Evolutionary conservation across 1,284 basidiomycete species (phyloP), one percentile per base, ranked within the genome.

Genomic region (Malassezia arunalokei): DNA sequence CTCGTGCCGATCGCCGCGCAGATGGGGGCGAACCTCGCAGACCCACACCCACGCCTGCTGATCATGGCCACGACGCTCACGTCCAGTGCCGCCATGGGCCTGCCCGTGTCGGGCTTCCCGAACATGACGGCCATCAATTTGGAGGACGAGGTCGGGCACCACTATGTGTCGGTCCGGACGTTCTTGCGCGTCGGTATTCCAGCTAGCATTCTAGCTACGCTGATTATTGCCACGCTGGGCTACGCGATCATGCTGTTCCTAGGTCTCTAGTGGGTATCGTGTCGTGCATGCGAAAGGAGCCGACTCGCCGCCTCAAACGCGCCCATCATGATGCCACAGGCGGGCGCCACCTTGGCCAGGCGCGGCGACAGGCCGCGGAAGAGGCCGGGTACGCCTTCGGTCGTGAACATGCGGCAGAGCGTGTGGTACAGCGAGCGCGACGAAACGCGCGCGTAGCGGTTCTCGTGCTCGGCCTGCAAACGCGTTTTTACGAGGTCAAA

Each of bases 401-500:
- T 83, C 46, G 78, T 79, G 28, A 87, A 67, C 38, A 98, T 85
- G 49, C 83, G 79, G 42, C 79, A 58, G 32, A 87, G 75, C 5
- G 90, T 6, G 7, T 11, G 38, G 50, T 50, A 54, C 20, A 58
- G 45, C n/a, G 42, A 48, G 35, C 37, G 27, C 3, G 51, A 14
- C 15, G 39, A 29, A 2, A 43, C 9, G 27, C 3, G 9, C 8
- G 29, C 40, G 50, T 2, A n/a, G 3, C 33, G 33, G 41, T 9
- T 9, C 15, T 8, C 40, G 49, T 40, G 8, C n/a, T 51, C 43
- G 14, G 66, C 65, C 54, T 98, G 92, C 45, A 87, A 78, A 40
- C 91, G 80, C 3, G 94, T 98, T 76, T 98, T 98, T 58, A 96
- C 79, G 15, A 95, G 87, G 69, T 98, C 92, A 67, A 95, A 95